Evolutionary conservation across 129 eudicot species (phyloP).

Genomic region (Flaveria sonorensis): DNA sequence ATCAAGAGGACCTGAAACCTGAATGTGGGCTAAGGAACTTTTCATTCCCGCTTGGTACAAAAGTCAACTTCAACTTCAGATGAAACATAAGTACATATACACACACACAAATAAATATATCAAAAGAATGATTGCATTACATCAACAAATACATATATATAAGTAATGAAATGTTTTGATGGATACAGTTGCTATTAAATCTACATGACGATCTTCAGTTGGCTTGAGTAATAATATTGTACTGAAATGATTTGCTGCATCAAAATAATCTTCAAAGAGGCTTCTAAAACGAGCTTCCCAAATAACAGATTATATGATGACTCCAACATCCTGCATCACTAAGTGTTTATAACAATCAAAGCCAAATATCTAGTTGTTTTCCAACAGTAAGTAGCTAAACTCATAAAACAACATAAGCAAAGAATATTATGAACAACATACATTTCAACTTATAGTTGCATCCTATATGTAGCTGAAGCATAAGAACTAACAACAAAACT

Average conservation of each 20-base stretch:
- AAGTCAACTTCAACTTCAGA: slow-evolving; percentile 1
- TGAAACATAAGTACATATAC: not conserved
- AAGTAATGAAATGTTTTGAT: slow-evolving; percentile 12
- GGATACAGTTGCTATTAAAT: slow-evolving; percentile 94
- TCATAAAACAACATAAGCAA: slow-evolving; percentile 9
- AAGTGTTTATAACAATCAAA: slow-evolving; percentile 19
- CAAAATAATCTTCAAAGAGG: slow-evolving; percentile 88
- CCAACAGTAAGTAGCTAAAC: not conserved
- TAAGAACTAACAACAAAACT: not conserved
- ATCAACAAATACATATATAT: not conserved
- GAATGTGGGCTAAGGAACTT: slow-evolving; percentile 55
- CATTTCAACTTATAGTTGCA: slow-evolving; percentile 1
- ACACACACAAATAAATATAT: not conserved
- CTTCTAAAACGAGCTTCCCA: slow-evolving; percentile 81
- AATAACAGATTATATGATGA: slow-evolving; percentile 84
- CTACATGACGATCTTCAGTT: slow-evolving; percentile 87
- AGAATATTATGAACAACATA: slow-evolving; percentile 11
- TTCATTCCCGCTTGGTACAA: not conserved
- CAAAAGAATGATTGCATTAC: not conserved
- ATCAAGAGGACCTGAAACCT: slow-evolving; percentile 88
- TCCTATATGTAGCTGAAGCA: not conserved
- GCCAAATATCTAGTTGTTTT: slow-evolving; percentile 16
- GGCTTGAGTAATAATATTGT: slow-evolving; percentile 89
- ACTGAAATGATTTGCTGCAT: slow-evolving; percentile 77
- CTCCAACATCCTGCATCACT: slow-evolving; percentile 88